A percentile compares a stretch with the other conserved stretches of the same genome.
These are phyloP conservation scores for Pythium aphanidermatum DNA, from an alignment of 352 stramenopile species.

Conservation along the genomic window DNA sequence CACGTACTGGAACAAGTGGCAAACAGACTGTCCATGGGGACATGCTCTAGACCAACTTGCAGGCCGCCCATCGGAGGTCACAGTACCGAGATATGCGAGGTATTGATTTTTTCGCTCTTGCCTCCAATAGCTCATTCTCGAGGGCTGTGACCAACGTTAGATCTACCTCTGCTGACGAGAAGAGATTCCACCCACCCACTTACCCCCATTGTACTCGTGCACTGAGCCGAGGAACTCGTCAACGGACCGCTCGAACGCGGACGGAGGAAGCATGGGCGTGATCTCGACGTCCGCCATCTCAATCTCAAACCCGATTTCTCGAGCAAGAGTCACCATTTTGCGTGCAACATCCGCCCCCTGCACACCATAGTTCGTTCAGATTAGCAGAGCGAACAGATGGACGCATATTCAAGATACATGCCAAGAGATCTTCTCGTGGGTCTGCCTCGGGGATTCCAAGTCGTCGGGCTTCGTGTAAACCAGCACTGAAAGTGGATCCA, in stretches of 20 bases:
- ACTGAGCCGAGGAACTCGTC: slow-evolving; percentile 52
- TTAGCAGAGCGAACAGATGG: too few species aligned
- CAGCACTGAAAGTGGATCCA: slow-evolving; percentile 38
- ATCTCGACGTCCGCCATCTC: slow-evolving; percentile 36
- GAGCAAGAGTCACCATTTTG: slow-evolving; percentile 63
- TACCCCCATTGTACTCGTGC: slow-evolving; percentile 29
- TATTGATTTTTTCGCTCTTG: too few species aligned
- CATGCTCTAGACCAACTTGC: slow-evolving; percentile 28
- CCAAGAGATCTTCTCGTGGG: slow-evolving; percentile 53
- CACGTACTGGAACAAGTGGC: slow-evolving; percentile 23
- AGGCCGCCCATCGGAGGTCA: slow-evolving; percentile 32
- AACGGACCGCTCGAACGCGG: slow-evolving; percentile 31
- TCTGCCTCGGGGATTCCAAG: slow-evolving; percentile 66
- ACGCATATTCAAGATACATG: background rate
- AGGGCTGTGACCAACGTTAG: too few species aligned
- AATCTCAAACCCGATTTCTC: slow-evolving; percentile 34
- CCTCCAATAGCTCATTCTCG: too few species aligned
- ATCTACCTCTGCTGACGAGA: too few species aligned
- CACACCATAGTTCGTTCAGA: background rate
- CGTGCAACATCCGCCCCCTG: slow-evolving; percentile 58
- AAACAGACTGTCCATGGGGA: slow-evolving; percentile 26
- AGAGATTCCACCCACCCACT: too few species aligned
- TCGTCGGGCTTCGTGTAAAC: slow-evolving; percentile 35
- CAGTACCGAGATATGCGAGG: slow-evolving; percentile 58
- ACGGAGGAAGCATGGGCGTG: slow-evolving; percentile 33